Conservation (phyloP, 108 stramenopile genomes). For the Discostella pseudostelligera region DNA sequence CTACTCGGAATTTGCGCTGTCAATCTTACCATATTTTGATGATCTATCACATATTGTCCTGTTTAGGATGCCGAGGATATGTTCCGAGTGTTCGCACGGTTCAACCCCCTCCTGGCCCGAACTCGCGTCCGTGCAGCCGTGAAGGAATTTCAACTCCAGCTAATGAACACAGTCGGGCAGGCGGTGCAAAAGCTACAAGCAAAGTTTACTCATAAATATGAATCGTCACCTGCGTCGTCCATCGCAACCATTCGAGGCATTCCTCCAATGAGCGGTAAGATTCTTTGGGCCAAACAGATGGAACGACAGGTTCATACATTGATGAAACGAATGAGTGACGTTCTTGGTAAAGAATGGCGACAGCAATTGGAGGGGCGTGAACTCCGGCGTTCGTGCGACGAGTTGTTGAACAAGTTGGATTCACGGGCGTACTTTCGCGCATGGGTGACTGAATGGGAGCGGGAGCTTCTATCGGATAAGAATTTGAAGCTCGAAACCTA, state of each 20-base stretch:
- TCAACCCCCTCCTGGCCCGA: constrained; percentile 93
- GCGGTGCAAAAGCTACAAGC: constrained; percentile 90
- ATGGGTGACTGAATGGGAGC: constrained; percentile 87
- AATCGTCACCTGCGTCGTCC: constrained; percentile 66
- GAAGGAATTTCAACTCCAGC: constrained; percentile 92
- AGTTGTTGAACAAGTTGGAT: constrained; percentile 92
- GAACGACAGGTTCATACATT: constrained; percentile 91
- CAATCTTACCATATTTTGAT: background rate
- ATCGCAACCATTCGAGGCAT: constrained; percentile 88
- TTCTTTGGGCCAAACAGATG: constrained; percentile 98
- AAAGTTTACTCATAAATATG: constrained; percentile 92
- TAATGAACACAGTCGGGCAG: constrained; percentile 89
- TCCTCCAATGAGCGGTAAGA: constrained; percentile 94
- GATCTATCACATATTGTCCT: constrained; percentile 9
- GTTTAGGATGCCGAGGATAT: constrained; percentile 95
- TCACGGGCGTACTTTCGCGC: constrained; percentile 77
- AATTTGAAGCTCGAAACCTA: constrained; percentile 66
- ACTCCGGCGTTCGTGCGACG: constrained; percentile 90
- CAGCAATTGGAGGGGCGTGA: constrained; percentile 94
- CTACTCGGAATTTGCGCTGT: no score
- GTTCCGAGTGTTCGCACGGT: constrained; percentile 93
- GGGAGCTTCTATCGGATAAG: constrained; percentile 63
- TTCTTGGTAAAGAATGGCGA: constrained; percentile 95
- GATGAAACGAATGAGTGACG: constrained; percentile 91
- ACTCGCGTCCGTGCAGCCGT: constrained; percentile 91